Percentiles rank a stretch among this genome's conserved stretches.
Evolutionary conservation across 495 filamentous ascomycete genomes (phyloP).

Genomic region (Tuber aestivum): DNA sequence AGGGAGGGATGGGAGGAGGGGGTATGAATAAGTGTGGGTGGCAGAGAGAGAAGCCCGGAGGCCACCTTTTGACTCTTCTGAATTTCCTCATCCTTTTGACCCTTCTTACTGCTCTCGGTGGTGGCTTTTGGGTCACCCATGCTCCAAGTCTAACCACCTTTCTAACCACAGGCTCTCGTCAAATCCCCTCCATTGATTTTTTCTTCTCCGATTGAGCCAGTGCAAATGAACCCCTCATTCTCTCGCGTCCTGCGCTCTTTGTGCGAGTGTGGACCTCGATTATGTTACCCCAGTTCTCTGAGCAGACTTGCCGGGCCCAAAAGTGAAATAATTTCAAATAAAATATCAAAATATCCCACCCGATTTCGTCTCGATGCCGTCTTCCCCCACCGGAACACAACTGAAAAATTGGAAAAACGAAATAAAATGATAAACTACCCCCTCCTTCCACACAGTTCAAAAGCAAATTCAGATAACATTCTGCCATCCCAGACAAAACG

Average conservation of each 20-base stretch:
- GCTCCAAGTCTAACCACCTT: slow-evolving; percentile 28
- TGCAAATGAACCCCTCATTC: slow-evolving; percentile 28
- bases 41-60: background rate
- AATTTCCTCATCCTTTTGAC: slow-evolving; percentile 18
- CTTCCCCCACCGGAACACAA: background rate
- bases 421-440: slow-evolving; percentile 13
- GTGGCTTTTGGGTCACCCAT: slow-evolving; percentile 31
- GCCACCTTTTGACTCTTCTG: slow-evolving; percentile 17
- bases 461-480: slow-evolving; percentile 1
- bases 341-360: slow-evolving; percentile 24
- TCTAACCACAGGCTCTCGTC: slow-evolving; percentile 28
- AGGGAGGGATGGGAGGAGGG: background rate
- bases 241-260: slow-evolving; percentile 27
- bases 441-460: background rate
- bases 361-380: slow-evolving; percentile 1
- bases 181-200: slow-evolving; percentile 35
- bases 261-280: slow-evolving; percentile 35
- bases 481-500: slow-evolving; percentile 2
- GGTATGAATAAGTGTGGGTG: slow-evolving; percentile 1
- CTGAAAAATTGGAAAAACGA: slow-evolving; percentile 21
- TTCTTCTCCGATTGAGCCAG: slow-evolving; percentile 24
- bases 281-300: slow-evolving; percentile 31
- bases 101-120: slow-evolving; percentile 20
- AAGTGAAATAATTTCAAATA: slow-evolving; percentile 39
- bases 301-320: slow-evolving; percentile 20